phyloP scores from a whole-genome alignment of 2,329 filamentous ascomycete genomes.

The Penicillium nordicum region DNA sequence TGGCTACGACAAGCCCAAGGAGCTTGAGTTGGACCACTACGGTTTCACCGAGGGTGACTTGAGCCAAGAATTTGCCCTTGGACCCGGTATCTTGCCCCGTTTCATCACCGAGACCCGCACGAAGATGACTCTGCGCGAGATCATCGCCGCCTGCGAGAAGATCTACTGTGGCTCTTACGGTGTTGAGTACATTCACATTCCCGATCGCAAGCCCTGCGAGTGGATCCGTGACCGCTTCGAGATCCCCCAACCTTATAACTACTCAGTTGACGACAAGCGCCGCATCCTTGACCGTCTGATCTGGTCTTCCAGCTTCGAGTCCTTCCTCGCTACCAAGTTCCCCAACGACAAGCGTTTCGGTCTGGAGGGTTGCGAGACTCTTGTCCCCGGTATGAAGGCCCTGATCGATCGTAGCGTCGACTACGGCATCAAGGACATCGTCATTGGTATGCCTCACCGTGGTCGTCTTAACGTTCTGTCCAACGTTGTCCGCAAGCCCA shows the following conservation, averaged over 20 bases:
- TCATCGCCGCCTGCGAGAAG: constrained; percentile 86
- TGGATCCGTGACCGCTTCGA: constrained; percentile 96
- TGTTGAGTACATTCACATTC: constrained; percentile 98
- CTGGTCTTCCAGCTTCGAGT: constrained; percentile 97
- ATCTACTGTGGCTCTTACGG: constrained; percentile 98
- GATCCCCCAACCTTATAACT: constrained; percentile 91
- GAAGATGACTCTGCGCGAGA: constrained; percentile 96
- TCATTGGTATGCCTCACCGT: constrained; percentile 99
- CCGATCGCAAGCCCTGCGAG: constrained; percentile 94
- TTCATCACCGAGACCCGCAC: constrained; percentile 85
- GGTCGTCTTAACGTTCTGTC: constrained; percentile 95
- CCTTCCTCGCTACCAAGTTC: constrained; percentile 94
- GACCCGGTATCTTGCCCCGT: constrained; percentile 89
- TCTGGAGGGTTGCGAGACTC: constrained; percentile 91
- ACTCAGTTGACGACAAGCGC: constrained; percentile 97
- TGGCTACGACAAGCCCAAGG: constrained; percentile 82
- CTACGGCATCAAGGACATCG: constrained; percentile 97
- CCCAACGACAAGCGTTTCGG: constrained; percentile 99
- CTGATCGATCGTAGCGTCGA: constrained; percentile 97
- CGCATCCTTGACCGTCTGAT: constrained; percentile 95
- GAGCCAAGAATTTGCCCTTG: constrained; percentile 84
- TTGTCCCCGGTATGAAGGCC: constrained; percentile 99
- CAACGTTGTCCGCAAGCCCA: constrained; percentile 98
- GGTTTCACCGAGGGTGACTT: constrained; percentile 92
- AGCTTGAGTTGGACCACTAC: constrained; percentile 90